Evolutionary conservation across 2,329 filamentous ascomycete genomes (phyloP), one percentile per base, ranked within the genome.

Genomic region (Diaporthe ampelina): DNA sequence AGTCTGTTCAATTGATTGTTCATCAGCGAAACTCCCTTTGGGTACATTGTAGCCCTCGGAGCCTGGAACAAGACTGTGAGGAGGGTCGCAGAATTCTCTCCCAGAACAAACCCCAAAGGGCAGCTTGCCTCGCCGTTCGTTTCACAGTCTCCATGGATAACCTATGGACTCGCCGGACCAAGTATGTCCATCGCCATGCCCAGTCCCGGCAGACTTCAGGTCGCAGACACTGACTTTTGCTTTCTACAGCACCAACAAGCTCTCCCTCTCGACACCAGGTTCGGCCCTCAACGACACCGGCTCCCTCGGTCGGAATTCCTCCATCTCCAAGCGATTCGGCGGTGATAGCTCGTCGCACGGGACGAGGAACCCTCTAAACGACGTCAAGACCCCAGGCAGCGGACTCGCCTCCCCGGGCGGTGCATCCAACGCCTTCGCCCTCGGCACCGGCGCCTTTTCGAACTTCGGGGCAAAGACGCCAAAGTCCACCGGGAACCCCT

Each of bases 391-490:
- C 75, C 91, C 93, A 79, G 91, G 90, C 76, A 90, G 89, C 68
- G 91, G 90, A 73, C 86, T 95, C 72, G 89, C 93, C 48, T 96
- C 95, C 13, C 94, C 95, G 17, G 89, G 91, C 71, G 90, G 90
- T 78, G 94, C 94, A 72, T 95, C 95, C 24, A 95, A 93, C 80
- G 95, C 96, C 74, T 99, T 99, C 85, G 95, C 95, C 68, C 88
- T 99, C 75, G 97, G 97, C 54, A 97, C 95, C 24, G 97, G 97
- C 79, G 97, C 97, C 72, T 99, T 99, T 83, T 96, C 96, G 52
- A 97, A 95, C n/a, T 97, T 97, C 83, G 95, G 96, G 32, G 89
- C 90, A 45, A 98, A 97, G 86, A 95, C 95, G 2, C 94, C 95
- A 70, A 98, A 98, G 87, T 92, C 94, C 61, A 90, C 93, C 11